Evolutionary conservation across 2,329 filamentous ascomycete species (phyloP), one percentile per base, ranked within the genome.

Genomic region (Xenosphaeropsis pyriputrescens): DNA sequence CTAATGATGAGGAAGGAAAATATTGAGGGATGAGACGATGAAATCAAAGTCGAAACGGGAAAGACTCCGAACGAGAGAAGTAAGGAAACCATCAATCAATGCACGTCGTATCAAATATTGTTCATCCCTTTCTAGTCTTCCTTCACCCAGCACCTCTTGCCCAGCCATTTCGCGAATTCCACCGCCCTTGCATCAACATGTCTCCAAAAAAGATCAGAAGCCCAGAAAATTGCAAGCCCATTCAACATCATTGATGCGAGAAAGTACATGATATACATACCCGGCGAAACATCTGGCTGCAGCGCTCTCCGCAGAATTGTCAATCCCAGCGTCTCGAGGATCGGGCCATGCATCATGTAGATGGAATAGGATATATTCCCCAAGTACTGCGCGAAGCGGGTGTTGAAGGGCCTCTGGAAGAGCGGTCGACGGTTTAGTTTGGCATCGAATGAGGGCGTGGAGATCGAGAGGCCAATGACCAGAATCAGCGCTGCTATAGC

Each of bases 311-410:
- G n/a, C 30, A 32, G 6, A 32, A 15, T 5, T 13, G 6, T 15
- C 66, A 74, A 3, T 79, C 56, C 0, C 1, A 79, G 37, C 0
- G 62, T 63, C 61, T 63, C 69, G 1, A 81, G 56, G 1, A 81
- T 53, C 0, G 75, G 75, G 0, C 75, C 75, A 45, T 81, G 76
- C 9, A 79, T 63, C 7, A 80, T 59, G 53, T 81, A 81, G 8
- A 81, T 57, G 2, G 69, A 62, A 49, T 69, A 81, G 0, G 72
- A 78, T 39, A 79, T 63, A 34, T 68, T 65, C 1, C 75, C 76
- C 2, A 80, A 61, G 43, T 75, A 76, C 48, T 76, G 75, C 47
- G 67, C 71, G 47, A 75, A 67, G 5, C 32, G 29, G 7, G 13
- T 57, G 41, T 64, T 62, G 45, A 70, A 64, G 31, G 62, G 61